A percentile compares a stretch with the other conserved stretches of the same genome.
Conservation (phyloP, 2,329 filamentous ascomycete genomes). For the Colletotrichum chlorophyti region DNA sequence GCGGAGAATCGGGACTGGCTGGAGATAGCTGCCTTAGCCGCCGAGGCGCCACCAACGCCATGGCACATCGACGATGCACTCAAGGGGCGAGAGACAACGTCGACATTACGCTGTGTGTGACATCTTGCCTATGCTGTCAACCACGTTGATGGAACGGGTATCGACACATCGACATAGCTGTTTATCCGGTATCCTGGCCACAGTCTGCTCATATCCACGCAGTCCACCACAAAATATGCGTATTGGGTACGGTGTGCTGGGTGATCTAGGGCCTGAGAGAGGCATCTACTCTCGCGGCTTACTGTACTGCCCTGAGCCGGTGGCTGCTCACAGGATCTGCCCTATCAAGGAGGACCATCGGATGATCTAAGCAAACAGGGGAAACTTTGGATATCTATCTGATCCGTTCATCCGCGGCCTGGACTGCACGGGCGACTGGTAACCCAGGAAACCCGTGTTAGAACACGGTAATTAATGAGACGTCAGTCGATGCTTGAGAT, state of each 20-base stretch:
- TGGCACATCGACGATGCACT: background rate
- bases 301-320: background rate
- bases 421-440: background rate
- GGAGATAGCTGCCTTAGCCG: conserved; percentile 25
- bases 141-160: too few relatives aligned
- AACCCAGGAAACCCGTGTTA: background rate
- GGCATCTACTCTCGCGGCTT: too few relatives aligned
- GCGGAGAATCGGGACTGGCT: conserved; percentile 18
- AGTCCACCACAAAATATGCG: too few relatives aligned
- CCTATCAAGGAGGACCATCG: too few relatives aligned
- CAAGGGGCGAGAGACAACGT: background rate
- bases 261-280: too few relatives aligned
- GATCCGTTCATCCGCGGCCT: too few relatives aligned
- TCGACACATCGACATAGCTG: background rate
- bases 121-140: too few relatives aligned
- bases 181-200: background rate
- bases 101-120: too few relatives aligned
- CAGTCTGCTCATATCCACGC: background rate
- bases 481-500: conserved; percentile 14
- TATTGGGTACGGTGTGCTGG: too few relatives aligned
- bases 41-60: conserved; percentile 16
- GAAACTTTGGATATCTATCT: too few relatives aligned
- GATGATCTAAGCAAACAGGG: too few relatives aligned
- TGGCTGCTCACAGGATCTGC: background rate
- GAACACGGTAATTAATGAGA: background rate